These are phyloP conservation scores for Penicillium odoratum DNA, from an alignment of 495 filamentous ascomycete species.

Conservation along the genomic window DNA sequence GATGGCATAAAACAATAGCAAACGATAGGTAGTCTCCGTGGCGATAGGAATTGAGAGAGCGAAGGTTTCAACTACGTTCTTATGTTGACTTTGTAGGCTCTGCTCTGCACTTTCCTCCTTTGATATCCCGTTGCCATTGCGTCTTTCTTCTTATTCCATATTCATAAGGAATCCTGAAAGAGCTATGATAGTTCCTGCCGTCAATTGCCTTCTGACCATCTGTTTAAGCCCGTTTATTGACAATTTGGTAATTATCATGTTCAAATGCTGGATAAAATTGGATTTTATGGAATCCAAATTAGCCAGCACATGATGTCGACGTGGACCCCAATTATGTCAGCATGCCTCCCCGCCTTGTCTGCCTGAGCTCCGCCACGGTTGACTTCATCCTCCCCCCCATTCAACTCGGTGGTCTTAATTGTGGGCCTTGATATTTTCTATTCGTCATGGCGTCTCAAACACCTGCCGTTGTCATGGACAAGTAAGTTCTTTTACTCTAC, in stretches of 20 bases:
- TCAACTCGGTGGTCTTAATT: constrained; percentile 8
- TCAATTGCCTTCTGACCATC: background rate
- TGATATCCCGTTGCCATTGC: background rate
- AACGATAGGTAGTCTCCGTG: background rate
- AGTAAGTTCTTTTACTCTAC: constrained; percentile 62
- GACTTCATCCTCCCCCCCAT: constrained; percentile 21
- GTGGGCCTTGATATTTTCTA: constrained; percentile 21
- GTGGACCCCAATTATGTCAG: constrained; percentile 23
- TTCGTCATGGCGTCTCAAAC: constrained; percentile 89
- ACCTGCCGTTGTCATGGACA: constrained; percentile 99
- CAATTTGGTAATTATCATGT: background rate
- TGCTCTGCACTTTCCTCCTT: background rate
- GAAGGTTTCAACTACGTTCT: background rate
- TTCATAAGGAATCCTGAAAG: background rate
- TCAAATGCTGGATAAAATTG: background rate
- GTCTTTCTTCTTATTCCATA: background rate
- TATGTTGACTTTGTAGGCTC: background rate
- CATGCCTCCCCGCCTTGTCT: constrained; percentile 32
- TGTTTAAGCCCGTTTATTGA: background rate
- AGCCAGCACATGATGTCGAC: constrained; percentile 24
- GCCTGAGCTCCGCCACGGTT: constrained; percentile 31
- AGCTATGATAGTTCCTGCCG: background rate
- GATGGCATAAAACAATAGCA: background rate
- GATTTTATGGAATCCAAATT: background rate
- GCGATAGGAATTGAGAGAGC: background rate